phyloP scores from a whole-genome alignment of 169 alveolate species.

The Eimeria acervulina region DNA sequence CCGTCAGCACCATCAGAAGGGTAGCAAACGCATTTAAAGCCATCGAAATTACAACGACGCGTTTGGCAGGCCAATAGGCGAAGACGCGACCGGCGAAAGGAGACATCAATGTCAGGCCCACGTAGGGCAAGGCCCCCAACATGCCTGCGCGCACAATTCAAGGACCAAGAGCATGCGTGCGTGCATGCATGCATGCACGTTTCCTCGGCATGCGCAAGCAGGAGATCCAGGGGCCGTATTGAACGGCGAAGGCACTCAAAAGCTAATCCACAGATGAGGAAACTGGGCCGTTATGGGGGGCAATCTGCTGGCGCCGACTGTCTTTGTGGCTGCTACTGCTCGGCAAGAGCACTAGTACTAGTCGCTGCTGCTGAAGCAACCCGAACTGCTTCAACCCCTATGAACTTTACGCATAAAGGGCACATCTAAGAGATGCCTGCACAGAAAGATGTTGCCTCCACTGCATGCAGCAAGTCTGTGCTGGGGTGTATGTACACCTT shows the following conservation, averaged over 20 bases:
- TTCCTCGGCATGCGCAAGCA: background rate
- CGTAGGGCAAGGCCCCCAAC: constrained; percentile 82
- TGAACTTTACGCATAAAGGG: background rate
- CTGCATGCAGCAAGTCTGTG: background rate
- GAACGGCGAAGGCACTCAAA: background rate
- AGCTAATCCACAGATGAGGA: background rate
- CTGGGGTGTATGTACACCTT: constrained; percentile 43
- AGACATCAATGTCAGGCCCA: constrained; percentile 74
- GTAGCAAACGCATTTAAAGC: constrained; percentile 61
- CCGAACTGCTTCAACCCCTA: background rate
- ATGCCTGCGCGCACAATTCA: constrained; percentile 15
- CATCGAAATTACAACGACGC: constrained; percentile 51
- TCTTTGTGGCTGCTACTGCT: background rate
- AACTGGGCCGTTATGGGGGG: background rate
- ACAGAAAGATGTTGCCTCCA: background rate
- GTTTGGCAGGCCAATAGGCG: constrained; percentile 23
- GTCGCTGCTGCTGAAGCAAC: background rate
- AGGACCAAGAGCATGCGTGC: background rate
- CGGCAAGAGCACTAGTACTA: background rate
- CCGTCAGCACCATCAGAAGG: constrained; percentile 59
- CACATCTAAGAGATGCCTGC: background rate
- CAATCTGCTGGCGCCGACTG: background rate
- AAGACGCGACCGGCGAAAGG: constrained; percentile 76
- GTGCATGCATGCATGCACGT: background rate
- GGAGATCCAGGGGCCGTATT: background rate